phyloP scores from a whole-genome alignment of 306 rosid species.

The Cicer judaicum region DNA sequence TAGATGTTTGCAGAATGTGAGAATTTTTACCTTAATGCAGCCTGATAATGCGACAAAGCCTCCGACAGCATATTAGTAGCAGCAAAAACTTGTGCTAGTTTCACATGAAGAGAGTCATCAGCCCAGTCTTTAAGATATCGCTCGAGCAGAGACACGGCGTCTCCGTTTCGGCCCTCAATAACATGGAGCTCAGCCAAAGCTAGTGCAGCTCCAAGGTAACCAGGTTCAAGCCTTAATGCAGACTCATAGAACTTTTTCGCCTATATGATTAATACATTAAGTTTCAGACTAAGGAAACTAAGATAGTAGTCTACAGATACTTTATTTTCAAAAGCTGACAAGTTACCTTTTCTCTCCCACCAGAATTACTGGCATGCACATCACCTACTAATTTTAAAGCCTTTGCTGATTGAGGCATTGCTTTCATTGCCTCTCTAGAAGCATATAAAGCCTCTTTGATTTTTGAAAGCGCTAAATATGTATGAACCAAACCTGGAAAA shows the following conservation, averaged over 20 bases:
- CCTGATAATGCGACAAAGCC: constrained; percentile 94
- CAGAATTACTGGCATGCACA: constrained; percentile 88
- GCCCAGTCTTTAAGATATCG: constrained; percentile 99
- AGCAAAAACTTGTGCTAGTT: constrained; percentile 95
- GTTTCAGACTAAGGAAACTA: constrained; percentile 40
- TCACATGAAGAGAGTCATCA: constrained; percentile 97
- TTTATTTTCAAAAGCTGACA: constrained; percentile 39
- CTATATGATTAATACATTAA: constrained; percentile 54
- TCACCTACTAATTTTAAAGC: constrained; percentile 97
- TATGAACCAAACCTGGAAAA: constrained; percentile 90
- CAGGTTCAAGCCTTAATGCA: constrained; percentile 98
- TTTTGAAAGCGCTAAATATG: constrained; percentile 85
- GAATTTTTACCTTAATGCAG: constrained; percentile 79
- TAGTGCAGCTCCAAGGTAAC: constrained; percentile 97
- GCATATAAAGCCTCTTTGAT: constrained; percentile 95
- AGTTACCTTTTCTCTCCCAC: constrained; percentile 96
- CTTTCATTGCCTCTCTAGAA: constrained; percentile 98
- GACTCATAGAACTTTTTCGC: constrained; percentile 98
- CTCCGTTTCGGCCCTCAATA: constrained; percentile 90
- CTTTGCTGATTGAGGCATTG: constrained; percentile 99
- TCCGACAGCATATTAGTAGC: constrained; percentile 95
- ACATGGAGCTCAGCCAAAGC: constrained; percentile 99
- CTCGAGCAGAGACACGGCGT: constrained; percentile 91
- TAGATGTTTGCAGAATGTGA: constrained; percentile 30
- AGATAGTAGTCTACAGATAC: constrained; percentile 17